Evolutionary conservation across 257 asterid species (phyloP).

Genomic region (Penstemon eatonii): DNA sequence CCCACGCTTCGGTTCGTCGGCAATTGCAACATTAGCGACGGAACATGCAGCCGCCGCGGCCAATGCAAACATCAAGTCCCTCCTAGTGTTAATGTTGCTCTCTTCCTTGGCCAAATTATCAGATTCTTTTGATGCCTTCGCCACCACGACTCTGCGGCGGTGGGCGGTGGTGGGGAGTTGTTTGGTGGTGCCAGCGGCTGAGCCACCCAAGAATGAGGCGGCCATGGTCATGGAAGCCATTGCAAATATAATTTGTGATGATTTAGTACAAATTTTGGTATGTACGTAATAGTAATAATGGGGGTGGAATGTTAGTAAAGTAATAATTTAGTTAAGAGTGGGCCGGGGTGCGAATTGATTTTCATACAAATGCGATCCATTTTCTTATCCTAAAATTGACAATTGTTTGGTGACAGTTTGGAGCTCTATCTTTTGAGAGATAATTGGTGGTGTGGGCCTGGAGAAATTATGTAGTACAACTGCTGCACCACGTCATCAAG

Average conservation of each 20-base stretch:
- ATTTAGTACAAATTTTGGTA: background rate
- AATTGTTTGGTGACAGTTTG: constrained; percentile 8
- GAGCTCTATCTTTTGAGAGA: background rate
- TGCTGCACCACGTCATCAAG: no score
- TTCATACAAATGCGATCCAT: constrained; percentile 19
- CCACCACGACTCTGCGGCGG: constrained; percentile 39
- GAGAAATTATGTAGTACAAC: no score
- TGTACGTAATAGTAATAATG: no score
- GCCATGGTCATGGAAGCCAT: constrained; percentile 51
- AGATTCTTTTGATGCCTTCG: constrained; percentile 47
- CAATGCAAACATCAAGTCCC: constrained; percentile 61
- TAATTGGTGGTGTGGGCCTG: background rate
- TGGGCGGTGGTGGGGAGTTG: constrained; percentile 36
- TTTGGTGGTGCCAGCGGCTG: constrained; percentile 29
- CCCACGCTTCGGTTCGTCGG: constrained; percentile 60
- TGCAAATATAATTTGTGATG: background rate
- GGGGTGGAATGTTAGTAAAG: background rate
- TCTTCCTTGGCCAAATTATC: constrained; percentile 38
- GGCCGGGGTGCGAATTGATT: background rate
- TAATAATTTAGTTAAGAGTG: background rate
- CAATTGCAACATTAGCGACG: constrained; percentile 51
- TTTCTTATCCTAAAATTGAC: constrained; percentile 21
- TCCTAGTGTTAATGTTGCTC: constrained; percentile 47
- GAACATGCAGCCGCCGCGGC: constrained; percentile 55
- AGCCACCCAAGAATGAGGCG: constrained; percentile 53